Evolutionary conservation across 331 rosid species (phyloP).

Genomic region (Arachis monticola): DNA sequence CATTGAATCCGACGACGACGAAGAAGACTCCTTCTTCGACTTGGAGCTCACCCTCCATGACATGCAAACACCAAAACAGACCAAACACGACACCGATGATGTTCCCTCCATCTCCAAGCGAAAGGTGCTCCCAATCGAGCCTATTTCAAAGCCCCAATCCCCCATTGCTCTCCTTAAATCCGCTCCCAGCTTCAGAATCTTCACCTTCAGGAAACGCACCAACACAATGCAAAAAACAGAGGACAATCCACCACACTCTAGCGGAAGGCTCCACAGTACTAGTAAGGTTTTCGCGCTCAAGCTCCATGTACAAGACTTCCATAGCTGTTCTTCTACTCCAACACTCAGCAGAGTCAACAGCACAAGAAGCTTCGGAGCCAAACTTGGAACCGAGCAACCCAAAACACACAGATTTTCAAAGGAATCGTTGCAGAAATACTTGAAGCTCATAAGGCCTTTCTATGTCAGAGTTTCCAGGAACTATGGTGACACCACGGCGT

Average conservation of each 20-base stretch:
- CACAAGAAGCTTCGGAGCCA: constrained; percentile 44
- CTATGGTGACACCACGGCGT: constrained; percentile 53
- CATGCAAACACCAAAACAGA: constrained; percentile 11
- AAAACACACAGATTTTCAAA: constrained; percentile 61
- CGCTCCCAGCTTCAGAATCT: constrained; percentile 71
- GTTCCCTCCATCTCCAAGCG: constrained; percentile 58
- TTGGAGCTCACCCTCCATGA: constrained; percentile 58
- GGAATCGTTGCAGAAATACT: constrained; percentile 69
- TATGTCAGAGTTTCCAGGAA: constrained; percentile 66
- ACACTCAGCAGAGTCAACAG: constrained; percentile 57
- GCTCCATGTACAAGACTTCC: constrained; percentile 32
- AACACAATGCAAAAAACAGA: constrained; percentile 30
- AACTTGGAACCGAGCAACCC: constrained; percentile 38
- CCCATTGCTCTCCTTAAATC: constrained; percentile 83
- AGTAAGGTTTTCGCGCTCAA: constrained; percentile 37
- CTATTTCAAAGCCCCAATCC: constrained; percentile 71
- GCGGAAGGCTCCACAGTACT: too few relatives aligned
- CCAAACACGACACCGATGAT: not conserved
- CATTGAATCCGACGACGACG: constrained; percentile 56
- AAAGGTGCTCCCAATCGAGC: constrained; percentile 76
- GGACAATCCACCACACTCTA: not conserved
- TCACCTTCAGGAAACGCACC: constrained; percentile 59
- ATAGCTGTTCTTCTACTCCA: constrained; percentile 29
- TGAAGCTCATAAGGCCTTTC: constrained; percentile 77
- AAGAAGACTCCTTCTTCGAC: constrained; percentile 91